These are phyloP conservation scores for Sambucus nigra DNA, from an alignment of 129 eudicot genomes.

Conservation along the genomic window DNA sequence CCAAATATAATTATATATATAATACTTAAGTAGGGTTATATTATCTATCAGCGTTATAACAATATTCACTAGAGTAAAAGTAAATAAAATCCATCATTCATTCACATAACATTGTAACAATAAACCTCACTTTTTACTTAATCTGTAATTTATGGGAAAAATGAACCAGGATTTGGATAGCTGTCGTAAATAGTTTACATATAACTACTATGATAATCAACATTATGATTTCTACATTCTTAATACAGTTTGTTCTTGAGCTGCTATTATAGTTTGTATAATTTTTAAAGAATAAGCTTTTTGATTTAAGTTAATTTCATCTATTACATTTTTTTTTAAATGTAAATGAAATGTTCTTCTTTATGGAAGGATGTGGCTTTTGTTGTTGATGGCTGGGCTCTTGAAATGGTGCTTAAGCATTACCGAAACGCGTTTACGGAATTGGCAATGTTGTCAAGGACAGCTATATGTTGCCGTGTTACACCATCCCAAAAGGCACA, in stretches of 20 bases:
- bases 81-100: too few relatives aligned
- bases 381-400: constrained; percentile 98
- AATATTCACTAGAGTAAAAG: too few relatives aligned
- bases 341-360: not conserved
- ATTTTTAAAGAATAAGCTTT: not conserved
- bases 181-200: too few relatives aligned
- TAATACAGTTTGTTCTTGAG: not conserved
- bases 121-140: too few relatives aligned
- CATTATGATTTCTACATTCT: not conserved
- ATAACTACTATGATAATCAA: too few relatives aligned
- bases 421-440: constrained; percentile 85
- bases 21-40: too few relatives aligned
- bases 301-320: not conserved
- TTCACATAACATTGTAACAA: too few relatives aligned
- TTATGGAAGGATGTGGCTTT: constrained; percentile 85
- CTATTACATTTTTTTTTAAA: not conserved
- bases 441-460: constrained; percentile 78
- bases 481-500: constrained; percentile 99
- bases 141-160: too few relatives aligned
- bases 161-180: too few relatives aligned
- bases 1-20: too few relatives aligned
- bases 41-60: too few relatives aligned
- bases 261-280: not conserved
- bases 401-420: constrained; percentile 88
- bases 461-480: constrained; percentile 97